Evolutionary conservation across 768 basidiomycete species (phyloP).

Genomic region (Boletus pseudopeckii): DNA sequence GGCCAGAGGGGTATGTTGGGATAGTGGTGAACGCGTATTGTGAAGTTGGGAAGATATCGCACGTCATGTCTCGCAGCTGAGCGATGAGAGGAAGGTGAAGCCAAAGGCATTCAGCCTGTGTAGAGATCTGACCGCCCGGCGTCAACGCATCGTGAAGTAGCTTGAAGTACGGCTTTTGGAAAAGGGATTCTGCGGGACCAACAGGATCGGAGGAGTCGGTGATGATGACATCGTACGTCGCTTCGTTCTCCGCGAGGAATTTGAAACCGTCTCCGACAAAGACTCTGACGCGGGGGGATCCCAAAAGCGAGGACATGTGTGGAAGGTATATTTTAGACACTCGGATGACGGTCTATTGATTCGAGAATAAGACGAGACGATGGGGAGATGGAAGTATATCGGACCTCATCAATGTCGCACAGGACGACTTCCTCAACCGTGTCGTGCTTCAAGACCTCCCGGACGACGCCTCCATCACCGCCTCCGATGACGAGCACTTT

Average conservation of each 20-base stretch:
- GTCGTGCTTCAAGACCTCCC: slow-evolving; percentile 94
- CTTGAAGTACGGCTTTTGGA: slow-evolving; percentile 97
- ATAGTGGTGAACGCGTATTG: slow-evolving; percentile 96
- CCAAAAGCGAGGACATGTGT: slow-evolving; percentile 84
- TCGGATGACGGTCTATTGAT: slow-evolving; percentile 80
- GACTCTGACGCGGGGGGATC: slow-evolving; percentile 77
- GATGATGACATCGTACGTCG: slow-evolving; percentile 94
- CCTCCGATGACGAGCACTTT: slow-evolving; percentile 97
- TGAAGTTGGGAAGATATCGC: slow-evolving; percentile 70
- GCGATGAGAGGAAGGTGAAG: slow-evolving; percentile 86
- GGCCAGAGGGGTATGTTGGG: slow-evolving; percentile 97
- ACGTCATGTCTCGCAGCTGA: slow-evolving; percentile 65
- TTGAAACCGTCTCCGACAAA: slow-evolving; percentile 95
- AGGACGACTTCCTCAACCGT: slow-evolving; percentile 89
- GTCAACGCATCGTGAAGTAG: slow-evolving; percentile 87
- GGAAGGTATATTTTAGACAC: slow-evolving; percentile 93
- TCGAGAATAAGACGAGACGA: neutral
- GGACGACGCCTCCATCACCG: slow-evolving; percentile 96
- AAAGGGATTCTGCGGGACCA: slow-evolving; percentile 89
- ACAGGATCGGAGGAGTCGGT: slow-evolving; percentile 99
- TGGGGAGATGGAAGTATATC: neutral
- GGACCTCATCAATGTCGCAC: slow-evolving; percentile 95
- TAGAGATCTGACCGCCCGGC: slow-evolving; percentile 89
- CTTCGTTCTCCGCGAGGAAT: slow-evolving; percentile 84
- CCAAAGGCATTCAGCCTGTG: slow-evolving; percentile 96